phyloP scores from a whole-genome alignment of 1,139 yeast genomes.

The Yamadazyma friedrichii region DNA sequence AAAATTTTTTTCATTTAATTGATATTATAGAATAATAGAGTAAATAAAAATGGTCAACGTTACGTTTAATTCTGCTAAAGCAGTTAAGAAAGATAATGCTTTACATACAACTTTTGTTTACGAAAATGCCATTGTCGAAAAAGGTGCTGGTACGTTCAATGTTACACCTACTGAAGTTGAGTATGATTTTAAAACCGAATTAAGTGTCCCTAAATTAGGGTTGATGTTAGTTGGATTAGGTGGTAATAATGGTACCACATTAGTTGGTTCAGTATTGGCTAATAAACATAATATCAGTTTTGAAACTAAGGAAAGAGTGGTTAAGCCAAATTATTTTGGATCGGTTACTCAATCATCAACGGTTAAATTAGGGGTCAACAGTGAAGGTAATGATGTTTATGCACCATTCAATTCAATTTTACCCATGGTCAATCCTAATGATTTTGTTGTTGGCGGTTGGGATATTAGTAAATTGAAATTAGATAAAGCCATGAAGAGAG shows the following conservation, averaged over 20 bases:
- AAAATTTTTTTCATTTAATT: too few relatives aligned
- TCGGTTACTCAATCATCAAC: conserved; percentile 96
- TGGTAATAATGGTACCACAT: conserved; percentile 94
- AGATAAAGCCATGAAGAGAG: conserved; percentile 79
- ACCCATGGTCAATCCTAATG: conserved; percentile 89
- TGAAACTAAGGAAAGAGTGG: conserved; percentile 78
- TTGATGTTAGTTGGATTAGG: conserved; percentile 91
- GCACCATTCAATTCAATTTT: conserved; percentile 90
- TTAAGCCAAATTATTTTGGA: conserved; percentile 87
- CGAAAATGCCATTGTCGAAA: conserved; percentile 32
- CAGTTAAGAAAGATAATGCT: conserved; percentile 55
- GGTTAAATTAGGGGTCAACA: conserved; percentile 82
- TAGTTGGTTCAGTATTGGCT: conserved; percentile 81
- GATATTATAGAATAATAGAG: background rate
- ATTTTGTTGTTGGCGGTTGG: conserved; percentile 92
- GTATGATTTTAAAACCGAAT: conserved; percentile 83
- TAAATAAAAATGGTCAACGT: conserved; percentile 28
- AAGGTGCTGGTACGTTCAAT: conserved; percentile 57
- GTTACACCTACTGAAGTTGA: conserved; percentile 75
- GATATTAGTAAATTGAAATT: conserved; percentile 76
- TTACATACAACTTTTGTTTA: conserved; percentile 66
- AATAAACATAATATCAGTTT: conserved; percentile 78
- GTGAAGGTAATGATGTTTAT: conserved; percentile 79
- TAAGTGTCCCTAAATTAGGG: conserved; percentile 83
- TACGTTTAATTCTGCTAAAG: conserved; percentile 62